Conservation (phyloP, 2,329 filamentous ascomycete genomes). For the Hymenotorrendiella dingleyae region DNA sequence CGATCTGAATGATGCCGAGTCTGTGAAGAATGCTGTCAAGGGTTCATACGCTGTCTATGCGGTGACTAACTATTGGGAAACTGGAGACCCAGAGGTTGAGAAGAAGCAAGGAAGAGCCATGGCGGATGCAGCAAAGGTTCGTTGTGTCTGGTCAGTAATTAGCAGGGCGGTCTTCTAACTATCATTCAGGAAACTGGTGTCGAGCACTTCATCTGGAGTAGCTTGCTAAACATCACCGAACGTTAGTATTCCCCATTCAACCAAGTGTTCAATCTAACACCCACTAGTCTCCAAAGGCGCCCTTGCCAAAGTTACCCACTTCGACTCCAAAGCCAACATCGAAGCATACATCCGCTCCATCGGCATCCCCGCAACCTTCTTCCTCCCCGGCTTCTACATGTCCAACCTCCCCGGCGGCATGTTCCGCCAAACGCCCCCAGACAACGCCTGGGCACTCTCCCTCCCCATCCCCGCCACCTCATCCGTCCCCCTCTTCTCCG, state of each 20-base stretch:
- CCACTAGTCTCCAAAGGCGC: conserved; percentile 36
- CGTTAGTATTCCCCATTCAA: conserved; percentile 25
- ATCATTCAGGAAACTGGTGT: conserved; percentile 34
- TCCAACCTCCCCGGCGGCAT: conserved; percentile 36
- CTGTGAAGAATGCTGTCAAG: conserved; percentile 31
- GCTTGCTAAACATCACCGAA: conserved; percentile 36
- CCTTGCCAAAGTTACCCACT: conserved; percentile 36
- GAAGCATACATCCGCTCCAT: conserved; percentile 32
- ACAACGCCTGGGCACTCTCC: conserved; percentile 28
- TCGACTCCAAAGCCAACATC: conserved; percentile 33
- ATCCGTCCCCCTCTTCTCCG: conserved; percentile 31
- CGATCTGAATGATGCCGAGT: conserved; percentile 37
- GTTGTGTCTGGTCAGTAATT: too few species aligned
- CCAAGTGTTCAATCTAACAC: conserved; percentile 1
- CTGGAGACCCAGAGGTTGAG: conserved; percentile 35
- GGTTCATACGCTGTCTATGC: conserved; percentile 30
- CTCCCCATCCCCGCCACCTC: conserved; percentile 27
- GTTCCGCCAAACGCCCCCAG: conserved; percentile 22
- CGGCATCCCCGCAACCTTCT: conserved; percentile 43
- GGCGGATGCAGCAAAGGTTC: conserved; percentile 41
- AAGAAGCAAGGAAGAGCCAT: conserved; percentile 42
- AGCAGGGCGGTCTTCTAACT: too few species aligned
- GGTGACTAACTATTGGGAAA: conserved; percentile 32
- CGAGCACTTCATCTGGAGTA: conserved; percentile 42
- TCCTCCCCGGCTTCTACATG: conserved; percentile 46